Base-by-base conservation (phyloP, 345 rosid species). In the Brassica incana region DNA sequence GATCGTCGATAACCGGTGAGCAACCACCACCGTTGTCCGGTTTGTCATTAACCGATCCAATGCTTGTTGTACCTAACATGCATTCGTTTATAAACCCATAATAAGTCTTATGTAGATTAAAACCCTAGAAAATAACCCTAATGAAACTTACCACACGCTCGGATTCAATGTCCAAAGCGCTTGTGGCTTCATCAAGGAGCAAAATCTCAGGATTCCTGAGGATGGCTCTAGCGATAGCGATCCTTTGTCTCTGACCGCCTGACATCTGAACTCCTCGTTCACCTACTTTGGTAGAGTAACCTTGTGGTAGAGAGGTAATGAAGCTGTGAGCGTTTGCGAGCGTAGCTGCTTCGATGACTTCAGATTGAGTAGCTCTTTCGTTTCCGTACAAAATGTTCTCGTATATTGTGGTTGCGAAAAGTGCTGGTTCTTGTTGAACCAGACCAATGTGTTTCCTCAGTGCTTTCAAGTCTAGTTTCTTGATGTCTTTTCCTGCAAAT, bases 371-470 rank as follows among this genome's bases (percentile, higher is more conserved):
- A 3, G 98, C 93, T 23, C 87, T 88, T 84, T 90, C 94, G 75
- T 85, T 93, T 23, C 99, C 98, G 56, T 96, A 96, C 38, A 89
- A 80, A 45, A 96, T 96, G 87, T 93, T 96, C 14, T 96, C 98
- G 7, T 85, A 90, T 67, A 96, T 92, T 9, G 98, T 82, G 8
- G 97, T 90, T 1, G 87, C 98, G 7, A 93, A 96, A 71, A 96
- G 97, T 2, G 97, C 95, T 8, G 97, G 97, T 81, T 96, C 98
- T 85, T 96, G 97, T 71, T 96, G 97, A 68, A 96, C 98, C 32
- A 96, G 80, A 8, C 97, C 97, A 56, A 92, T 88, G 80, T 91
- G 97, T 78, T 83, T 87, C 81, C 97, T 80, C 6, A 96, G 77
- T 20, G 90, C 88, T 77, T 90, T 96, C 50, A 92, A 80, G 81